Evolutionary conservation across 2,329 filamentous ascomycete species (phyloP).

Genomic region (Pyrenochaeta sp.): DNA sequence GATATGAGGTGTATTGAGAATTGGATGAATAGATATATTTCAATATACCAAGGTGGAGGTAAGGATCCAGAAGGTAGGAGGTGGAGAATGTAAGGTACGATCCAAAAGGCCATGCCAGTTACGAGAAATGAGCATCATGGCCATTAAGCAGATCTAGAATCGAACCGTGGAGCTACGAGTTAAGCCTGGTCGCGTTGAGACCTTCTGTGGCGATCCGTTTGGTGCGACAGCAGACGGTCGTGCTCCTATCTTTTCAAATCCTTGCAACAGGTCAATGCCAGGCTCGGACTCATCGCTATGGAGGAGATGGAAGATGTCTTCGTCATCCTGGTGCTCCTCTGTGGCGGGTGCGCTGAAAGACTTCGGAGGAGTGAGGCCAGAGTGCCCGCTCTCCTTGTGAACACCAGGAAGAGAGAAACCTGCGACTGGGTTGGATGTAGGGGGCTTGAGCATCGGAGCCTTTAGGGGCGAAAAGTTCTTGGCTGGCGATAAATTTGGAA

Average conservation of each 20-base stretch:
- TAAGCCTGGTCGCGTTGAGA: constrained; percentile 35
- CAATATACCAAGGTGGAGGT: constrained; percentile 7
- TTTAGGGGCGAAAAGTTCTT: constrained; percentile 43
- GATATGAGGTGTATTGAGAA: constrained; percentile 28
- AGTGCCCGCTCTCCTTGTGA: constrained; percentile 32
- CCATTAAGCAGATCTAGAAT: constrained; percentile 30
- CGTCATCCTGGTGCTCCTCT: constrained; percentile 53
- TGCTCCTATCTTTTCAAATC: constrained; percentile 76
- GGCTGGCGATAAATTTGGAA: constrained; percentile 45
- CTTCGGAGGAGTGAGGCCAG: constrained; percentile 36
- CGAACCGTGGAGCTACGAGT: constrained; percentile 44
- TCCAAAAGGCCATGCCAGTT: constrained; percentile 7
- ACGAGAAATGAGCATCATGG: background rate
- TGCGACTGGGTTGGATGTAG: constrained; percentile 33
- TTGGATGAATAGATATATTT: constrained; percentile 17
- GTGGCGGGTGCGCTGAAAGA: constrained; percentile 38
- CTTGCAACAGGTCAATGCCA: constrained; percentile 75
- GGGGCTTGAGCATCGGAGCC: constrained; percentile 36
- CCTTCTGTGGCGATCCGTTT: constrained; percentile 47
- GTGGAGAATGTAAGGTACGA: constrained; percentile 3
- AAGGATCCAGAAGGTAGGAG: constrained; percentile 9
- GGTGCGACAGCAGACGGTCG: constrained; percentile 40
- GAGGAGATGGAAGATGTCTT: constrained; percentile 66
- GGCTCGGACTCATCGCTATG: constrained; percentile 68
- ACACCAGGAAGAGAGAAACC: constrained; percentile 26